Conservation (phyloP, 1,139 yeast species). For the Pichia sp. region DNA sequence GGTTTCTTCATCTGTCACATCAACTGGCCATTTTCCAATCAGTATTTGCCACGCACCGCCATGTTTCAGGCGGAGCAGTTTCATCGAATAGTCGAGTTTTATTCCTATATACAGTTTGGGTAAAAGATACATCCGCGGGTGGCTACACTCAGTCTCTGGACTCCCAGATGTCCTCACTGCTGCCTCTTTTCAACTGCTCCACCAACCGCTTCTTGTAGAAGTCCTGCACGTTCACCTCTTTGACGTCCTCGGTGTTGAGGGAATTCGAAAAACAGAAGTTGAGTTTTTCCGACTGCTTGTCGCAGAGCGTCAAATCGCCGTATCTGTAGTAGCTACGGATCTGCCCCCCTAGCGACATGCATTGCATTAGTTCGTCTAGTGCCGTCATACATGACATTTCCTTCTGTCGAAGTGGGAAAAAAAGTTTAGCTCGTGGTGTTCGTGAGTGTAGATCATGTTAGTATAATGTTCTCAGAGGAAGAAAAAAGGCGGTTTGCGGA, state of each 20-base stretch:
- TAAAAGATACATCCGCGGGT: neutral
- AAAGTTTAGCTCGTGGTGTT: constrained; percentile 8
- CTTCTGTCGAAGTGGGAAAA: constrained; percentile 26
- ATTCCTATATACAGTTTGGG: constrained; percentile 2
- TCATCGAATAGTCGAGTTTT: neutral
- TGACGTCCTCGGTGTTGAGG: constrained; percentile 44
- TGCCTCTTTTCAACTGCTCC: constrained; percentile 59
- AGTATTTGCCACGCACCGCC: constrained; percentile 1
- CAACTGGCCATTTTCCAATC: neutral
- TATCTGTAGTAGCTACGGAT: constrained; percentile 74
- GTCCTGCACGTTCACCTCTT: constrained; percentile 55
- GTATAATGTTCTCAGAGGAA: neutral
- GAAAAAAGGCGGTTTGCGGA: neutral
- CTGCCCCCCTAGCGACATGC: constrained; percentile 90
- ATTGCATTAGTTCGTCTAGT: constrained; percentile 77
- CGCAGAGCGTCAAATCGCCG: constrained; percentile 72
- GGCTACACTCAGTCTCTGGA: constrained; percentile 32
- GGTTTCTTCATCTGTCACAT: neutral
- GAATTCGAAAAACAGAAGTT: constrained; percentile 73
- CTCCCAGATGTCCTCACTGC: constrained; percentile 83
- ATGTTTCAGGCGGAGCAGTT: constrained; percentile 2
- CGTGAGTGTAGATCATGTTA: constrained; percentile 12
- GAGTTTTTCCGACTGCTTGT: constrained; percentile 64
- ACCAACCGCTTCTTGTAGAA: constrained; percentile 64
- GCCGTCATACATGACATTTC: constrained; percentile 73